Base-by-base conservation (phyloP, 73 alveolate species). In the Strombidium stylifer region DNA sequence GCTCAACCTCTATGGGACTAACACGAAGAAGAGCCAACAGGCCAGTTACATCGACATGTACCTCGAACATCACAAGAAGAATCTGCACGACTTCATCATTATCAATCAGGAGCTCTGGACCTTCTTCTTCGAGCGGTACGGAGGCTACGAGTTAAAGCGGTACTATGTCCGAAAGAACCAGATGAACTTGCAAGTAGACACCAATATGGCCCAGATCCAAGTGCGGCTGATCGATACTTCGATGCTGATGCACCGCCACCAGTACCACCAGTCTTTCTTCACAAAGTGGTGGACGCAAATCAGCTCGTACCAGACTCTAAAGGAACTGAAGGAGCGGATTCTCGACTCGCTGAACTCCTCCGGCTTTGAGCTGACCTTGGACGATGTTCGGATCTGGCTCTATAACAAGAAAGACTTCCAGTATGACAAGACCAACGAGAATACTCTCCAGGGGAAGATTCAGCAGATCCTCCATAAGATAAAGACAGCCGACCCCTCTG, bases 111-210 rank as follows among this genome's bases (percentile, higher is more conserved):
- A 51, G 7, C 30, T 69, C 27, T 69, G 82, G 82, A 23, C n/a
- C 7, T 69, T 69, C 27, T 25, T 69, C n/a, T 3, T 1, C 21
- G n/a, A 19, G 10, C 52, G 44, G 25, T 69, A 69, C 30, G 82
- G 82, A 25, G 82, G 82, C n/a, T 28, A 41, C 6, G 56, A 20
- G 41, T 49, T 67, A 42, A 67, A 67, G 50, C 48, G 81, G 59
- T 67, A 50, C 40, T 30, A 57, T 51, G 27, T 67, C 20, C 81
- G 57, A 14, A 27, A 50, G 16, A 51, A 60, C 44, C 7, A 54
- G 15, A 25, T 32, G 39, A 49, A 67, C 59, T 49, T 69, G 2
- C 41, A 41, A 3, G 81, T 67, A 0, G 81, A 67, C 19, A 36
- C 24, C 2, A 41, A 41, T 41, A 4, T 41, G 24, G 16, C n/a